These are phyloP conservation scores for Pelargonium australe DNA, from an alignment of 441 rosid species.

Conservation along the genomic window DNA sequence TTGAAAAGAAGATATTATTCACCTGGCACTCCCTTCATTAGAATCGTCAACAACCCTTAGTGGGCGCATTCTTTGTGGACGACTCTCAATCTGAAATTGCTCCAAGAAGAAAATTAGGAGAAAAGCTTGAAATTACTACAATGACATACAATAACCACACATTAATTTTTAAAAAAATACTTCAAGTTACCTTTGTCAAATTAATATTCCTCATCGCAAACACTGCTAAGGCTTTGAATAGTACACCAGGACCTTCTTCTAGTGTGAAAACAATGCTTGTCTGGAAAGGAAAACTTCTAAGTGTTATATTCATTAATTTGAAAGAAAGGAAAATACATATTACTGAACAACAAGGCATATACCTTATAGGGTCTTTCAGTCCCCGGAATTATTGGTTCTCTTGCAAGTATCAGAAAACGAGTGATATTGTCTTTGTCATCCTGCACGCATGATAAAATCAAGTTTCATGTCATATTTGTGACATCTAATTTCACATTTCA, in stretches of 20 bases:
- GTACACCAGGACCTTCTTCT: slow-evolving; percentile 85
- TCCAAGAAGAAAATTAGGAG: slow-evolving; percentile 10
- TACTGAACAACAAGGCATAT: slow-evolving; percentile 14
- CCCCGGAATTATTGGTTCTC: slow-evolving; percentile 85
- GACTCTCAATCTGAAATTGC: slow-evolving; percentile 72
- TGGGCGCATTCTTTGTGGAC: slow-evolving; percentile 67
- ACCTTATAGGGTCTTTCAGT: slow-evolving; percentile 69
- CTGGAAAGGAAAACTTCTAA: slow-evolving; percentile 30
- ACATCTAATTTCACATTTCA: too few species aligned
- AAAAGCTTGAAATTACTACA: slow-evolving; percentile 5
- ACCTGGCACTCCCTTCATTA: slow-evolving; percentile 76
- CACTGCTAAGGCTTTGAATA: slow-evolving; percentile 86
- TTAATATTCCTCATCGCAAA: slow-evolving; percentile 74
- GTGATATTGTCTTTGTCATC: slow-evolving; percentile 68
- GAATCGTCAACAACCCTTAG: slow-evolving; percentile 69
- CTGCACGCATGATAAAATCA: slow-evolving; percentile 33
- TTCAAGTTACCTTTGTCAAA: slow-evolving; percentile 57
- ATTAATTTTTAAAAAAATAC: not conserved
- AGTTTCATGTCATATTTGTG: not conserved
- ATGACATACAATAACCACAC: not conserved
- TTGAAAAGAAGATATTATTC: slow-evolving; percentile 23
- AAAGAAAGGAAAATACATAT: not conserved
- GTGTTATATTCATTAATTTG: not conserved
- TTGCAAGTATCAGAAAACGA: slow-evolving; percentile 80
- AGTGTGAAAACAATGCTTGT: slow-evolving; percentile 89